A percentile compares a stretch with the other conserved stretches of the same genome.
These are phyloP conservation scores for Akanthomyces muscarius DNA, from an alignment of 2,329 filamentous ascomycete genomes.

Conservation along the genomic window DNA sequence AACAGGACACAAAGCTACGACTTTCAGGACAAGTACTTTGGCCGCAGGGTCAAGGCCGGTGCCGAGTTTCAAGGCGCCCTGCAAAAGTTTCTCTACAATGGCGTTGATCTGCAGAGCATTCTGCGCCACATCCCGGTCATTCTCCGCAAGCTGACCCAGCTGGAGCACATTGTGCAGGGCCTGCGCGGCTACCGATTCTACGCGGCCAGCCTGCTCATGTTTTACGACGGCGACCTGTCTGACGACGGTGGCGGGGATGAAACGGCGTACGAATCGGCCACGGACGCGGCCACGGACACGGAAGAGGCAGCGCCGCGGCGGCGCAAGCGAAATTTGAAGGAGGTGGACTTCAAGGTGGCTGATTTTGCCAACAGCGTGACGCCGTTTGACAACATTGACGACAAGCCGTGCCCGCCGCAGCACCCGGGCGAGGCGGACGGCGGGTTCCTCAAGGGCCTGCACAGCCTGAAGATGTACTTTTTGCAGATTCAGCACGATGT, in stretches of 20 bases:
- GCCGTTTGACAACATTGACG: conserved; percentile 66
- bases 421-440: conserved; percentile 78
- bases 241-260: conserved; percentile 45
- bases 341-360: conserved; percentile 93
- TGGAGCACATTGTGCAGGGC: conserved; percentile 78
- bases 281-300: conserved; percentile 55
- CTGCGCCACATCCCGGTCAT: conserved; percentile 83
- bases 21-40: conserved; percentile 99
- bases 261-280: conserved; percentile 53
- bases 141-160: conserved; percentile 72
- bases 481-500: conserved; percentile 81
- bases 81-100: conserved; percentile 87
- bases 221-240: conserved; percentile 82
- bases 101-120: conserved; percentile 74
- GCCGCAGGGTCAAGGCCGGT: conserved; percentile 81
- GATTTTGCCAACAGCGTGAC: conserved; percentile 98
- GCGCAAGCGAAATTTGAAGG: conserved; percentile 47
- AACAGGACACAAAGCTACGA: conserved; percentile 75
- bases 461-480: conserved; percentile 78
- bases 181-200: conserved; percentile 90
- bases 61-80: conserved; percentile 84
- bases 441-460: conserved; percentile 82
- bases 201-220: conserved; percentile 88
- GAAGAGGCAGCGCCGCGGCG: conserved; percentile 46
- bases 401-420: conserved; percentile 71